Evolutionary conservation across 257 asterid genomes (phyloP).

Genomic region (Salvia splendens): DNA sequence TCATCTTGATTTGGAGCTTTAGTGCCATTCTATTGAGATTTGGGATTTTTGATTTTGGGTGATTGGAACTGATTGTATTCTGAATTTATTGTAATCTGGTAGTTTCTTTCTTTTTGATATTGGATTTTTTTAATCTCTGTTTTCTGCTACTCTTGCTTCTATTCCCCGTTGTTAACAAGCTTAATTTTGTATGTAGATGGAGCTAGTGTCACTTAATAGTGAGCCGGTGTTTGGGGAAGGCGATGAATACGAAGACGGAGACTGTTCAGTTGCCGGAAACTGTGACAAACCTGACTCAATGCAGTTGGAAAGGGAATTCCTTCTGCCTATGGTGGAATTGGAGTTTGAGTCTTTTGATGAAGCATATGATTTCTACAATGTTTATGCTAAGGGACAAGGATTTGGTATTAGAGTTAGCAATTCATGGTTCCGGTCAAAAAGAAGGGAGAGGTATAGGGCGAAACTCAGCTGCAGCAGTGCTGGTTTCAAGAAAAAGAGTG

Average conservation of each 20-base stretch:
- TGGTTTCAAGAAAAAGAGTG: slow-evolving; percentile 66
- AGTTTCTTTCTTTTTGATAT: too few relatives aligned
- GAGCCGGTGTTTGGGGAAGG: too few relatives aligned
- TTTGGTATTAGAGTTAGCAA: slow-evolving; percentile 66
- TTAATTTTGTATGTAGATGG: slow-evolving; percentile 45
- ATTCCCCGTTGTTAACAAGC: slow-evolving; percentile 12
- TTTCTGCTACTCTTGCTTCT: neutral
- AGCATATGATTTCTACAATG: slow-evolving; percentile 60
- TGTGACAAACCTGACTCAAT: too few relatives aligned
- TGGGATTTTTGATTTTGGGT: too few relatives aligned
- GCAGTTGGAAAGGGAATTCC: too few relatives aligned
- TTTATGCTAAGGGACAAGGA: slow-evolving; percentile 61
- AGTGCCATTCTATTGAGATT: too few relatives aligned
- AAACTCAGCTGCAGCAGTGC: slow-evolving; percentile 68
- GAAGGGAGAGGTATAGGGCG: slow-evolving; percentile 64
- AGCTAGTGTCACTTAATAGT: slow-evolving; percentile 55
- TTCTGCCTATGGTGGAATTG: slow-evolving; percentile 57
- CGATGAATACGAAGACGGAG: too few relatives aligned
- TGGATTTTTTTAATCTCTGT: slow-evolving; percentile 7
- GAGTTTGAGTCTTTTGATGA: slow-evolving; percentile 61
- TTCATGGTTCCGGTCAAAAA: slow-evolving; percentile 68
- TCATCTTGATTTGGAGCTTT: too few relatives aligned
- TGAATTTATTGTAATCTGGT: slow-evolving; percentile 4
- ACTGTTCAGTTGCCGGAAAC: too few relatives aligned
- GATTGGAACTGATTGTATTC: neutral